phyloP scores from a whole-genome alignment of 768 basidiomycete genomes.

The Leccinum variicolor region DNA sequence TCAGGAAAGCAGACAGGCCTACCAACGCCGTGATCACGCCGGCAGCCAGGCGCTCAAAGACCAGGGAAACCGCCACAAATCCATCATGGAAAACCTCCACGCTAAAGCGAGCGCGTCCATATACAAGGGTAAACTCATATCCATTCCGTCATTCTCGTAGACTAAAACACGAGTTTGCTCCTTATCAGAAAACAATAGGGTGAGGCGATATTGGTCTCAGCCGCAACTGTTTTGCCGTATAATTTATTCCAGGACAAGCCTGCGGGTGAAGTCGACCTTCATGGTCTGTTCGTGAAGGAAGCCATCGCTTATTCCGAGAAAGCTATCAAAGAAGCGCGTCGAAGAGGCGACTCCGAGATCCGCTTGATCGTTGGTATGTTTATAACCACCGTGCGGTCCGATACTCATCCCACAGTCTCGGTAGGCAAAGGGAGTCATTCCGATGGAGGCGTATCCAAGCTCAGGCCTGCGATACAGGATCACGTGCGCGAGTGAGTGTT shows the following conservation, averaged over 20 bases:
- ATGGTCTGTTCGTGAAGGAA: conserved; percentile 92
- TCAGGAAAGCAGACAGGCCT: conserved; percentile 69
- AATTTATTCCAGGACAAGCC: conserved; percentile 47
- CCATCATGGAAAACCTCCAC: conserved; percentile 73
- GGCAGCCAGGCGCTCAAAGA: conserved; percentile 77
- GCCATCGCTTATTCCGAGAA: conserved; percentile 71
- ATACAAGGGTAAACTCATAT: conserved; percentile 48
- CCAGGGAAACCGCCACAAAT: conserved; percentile 73
- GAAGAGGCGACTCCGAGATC: conserved; percentile 57
- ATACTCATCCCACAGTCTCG: background rate
- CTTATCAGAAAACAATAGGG: conserved; percentile 70
- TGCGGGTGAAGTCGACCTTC: conserved; percentile 79
- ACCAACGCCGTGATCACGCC: conserved; percentile 66
- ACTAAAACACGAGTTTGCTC: background rate
- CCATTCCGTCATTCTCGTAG: background rate
- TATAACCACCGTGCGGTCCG: background rate
- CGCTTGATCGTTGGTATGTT: conserved; percentile 80
- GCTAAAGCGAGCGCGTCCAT: conserved; percentile 83
- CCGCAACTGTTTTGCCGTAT: background rate
- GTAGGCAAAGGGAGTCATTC: conserved; percentile 87
- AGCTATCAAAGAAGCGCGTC: conserved; percentile 64
- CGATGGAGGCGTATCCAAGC: conserved; percentile 67
- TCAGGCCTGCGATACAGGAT: conserved; percentile 87
- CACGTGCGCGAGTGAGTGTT: conserved; percentile 66
- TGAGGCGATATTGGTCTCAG: conserved; percentile 14